Evolutionary conservation across 148 eudicot genomes (phyloP), one percentile per base, ranked within the genome.

Genomic region (Fallopia convolvulus): DNA sequence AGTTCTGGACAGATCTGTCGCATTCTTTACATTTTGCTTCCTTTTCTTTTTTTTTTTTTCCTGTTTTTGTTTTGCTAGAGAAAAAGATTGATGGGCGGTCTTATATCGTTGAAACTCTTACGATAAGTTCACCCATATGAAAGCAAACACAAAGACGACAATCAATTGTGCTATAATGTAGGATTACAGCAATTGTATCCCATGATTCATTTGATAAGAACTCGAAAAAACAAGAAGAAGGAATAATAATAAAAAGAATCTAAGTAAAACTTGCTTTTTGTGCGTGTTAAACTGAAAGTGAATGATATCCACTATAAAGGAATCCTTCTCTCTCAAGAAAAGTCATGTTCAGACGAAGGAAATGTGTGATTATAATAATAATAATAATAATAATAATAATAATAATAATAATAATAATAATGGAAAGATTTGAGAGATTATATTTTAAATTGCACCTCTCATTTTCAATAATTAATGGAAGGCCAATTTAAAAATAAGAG

Each of bases 251-350:
- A 2, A 17, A 61, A 30, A 13, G 70, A 61, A 23, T 23, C 15
- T 12, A 26, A 61, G 14, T 26, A 14, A 26, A 61, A 61, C 23
- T 2, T 18, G 61, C 61, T 18, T 55, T 55, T 55, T 55, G 61
- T n/a, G 26, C 61, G 61, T 55, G 61, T 8, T 55, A n/a, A 55
- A 55, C 10, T 55, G 26, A 20, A 55, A 61, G 18, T 71, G 72
- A 58, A 56, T 80, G 81, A 84, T 82, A 77, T 82, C 60, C 82
- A 79, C 65, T 32, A 77, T 42, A 8, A 23, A 39, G 72, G 87
- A 82, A 84, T 84, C 85, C 87, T 77, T 84, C 75, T 50, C 18
- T 33, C 72, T 14, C 72, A 66, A 66, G 72, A 66, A 66, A 66
- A 66, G 44, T 9, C 72, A 33, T 66, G 72, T 66, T 66, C 72